Evolutionary conservation across 768 basidiomycete genomes (phyloP), one percentile per base, ranked within the genome.

Genomic region (Sarcodon sp.): DNA sequence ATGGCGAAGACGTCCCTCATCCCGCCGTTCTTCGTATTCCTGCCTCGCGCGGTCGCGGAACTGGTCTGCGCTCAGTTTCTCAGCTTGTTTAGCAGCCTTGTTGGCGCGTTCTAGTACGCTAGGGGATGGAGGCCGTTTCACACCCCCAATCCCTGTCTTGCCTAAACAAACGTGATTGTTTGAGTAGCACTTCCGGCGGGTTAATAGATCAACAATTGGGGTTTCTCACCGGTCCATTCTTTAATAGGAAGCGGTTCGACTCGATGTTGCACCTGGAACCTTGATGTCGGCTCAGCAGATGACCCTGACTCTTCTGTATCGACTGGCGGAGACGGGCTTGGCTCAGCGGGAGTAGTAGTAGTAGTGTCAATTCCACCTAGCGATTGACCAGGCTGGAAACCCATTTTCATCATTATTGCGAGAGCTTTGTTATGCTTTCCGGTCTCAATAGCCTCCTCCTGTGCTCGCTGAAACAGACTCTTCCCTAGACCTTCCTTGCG

Each of bases 351-450:
- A 15, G 16, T 34, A 13, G 47, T 15, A 44, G 36, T 37, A 41
- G 47, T 39, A 12, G 51, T 31, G 35, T 33, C 46, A 10, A 38
- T 35, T 57, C 64, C 70, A 13, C 88, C 87, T 31, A 91, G 70
- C 11, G 85, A 71, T 61, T 89, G 79, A 12, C 89, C 89, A 2
- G 85, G 79, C 65, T 83, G 83, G 68, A 87, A 92, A 1, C 89
- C 89, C 89, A 91, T 91, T 66, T 86, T 90, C 75, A 85, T 79
- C 89, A 92, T 92, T 69, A 92, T 90, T 12, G 76, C 73, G 47
- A 91, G 67, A 7, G 88, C 89, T 61, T 89, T 91, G 67, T 76
- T 89, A 38, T 73, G 70, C 46, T 68, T 63, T 37, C 67, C 65
- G 16, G 69, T 57, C 6, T 75, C 79, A 41, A 60, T 55, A 15